Percentiles rank a stretch among this genome's conserved stretches.
Evolutionary conservation across 2,329 filamentous ascomycete genomes (phyloP).

Genomic region (Cercospora beticola): DNA sequence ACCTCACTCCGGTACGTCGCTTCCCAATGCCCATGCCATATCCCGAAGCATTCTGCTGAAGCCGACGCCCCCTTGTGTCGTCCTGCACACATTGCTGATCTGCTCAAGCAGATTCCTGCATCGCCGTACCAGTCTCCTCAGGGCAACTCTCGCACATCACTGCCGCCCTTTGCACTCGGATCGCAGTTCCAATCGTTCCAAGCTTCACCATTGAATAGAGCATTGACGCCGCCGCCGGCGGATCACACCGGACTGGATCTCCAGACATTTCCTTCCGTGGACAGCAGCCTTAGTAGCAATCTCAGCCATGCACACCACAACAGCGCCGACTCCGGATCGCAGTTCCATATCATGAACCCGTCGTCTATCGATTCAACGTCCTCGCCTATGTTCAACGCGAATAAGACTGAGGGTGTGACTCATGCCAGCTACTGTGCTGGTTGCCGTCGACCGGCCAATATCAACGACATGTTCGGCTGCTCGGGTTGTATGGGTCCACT

Average conservation of each 20-base stretch:
- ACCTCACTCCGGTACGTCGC: conserved; percentile 77
- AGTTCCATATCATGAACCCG: conserved; percentile 57
- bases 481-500: conserved; percentile 95
- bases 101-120: conserved; percentile 43
- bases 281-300: conserved; percentile 56
- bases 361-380: conserved; percentile 48
- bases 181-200: conserved; percentile 67
- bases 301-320: conserved; percentile 36
- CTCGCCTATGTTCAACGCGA: conserved; percentile 53
- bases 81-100: conserved; percentile 13
- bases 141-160: conserved; percentile 56
- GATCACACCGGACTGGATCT: conserved; percentile 44
- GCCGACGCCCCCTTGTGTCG: neutral
- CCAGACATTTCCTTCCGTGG: conserved; percentile 84
- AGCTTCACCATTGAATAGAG: conserved; percentile 86
- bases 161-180: conserved; percentile 57
- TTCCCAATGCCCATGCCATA: conserved; percentile 16
- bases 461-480: conserved; percentile 87
- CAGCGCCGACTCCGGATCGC: conserved; percentile 59
- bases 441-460: conserved; percentile 72
- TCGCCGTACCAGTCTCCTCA: conserved; percentile 55
- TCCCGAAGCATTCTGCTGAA: conserved; percentile 6
- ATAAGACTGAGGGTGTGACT: conserved; percentile 11
- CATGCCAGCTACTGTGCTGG: conserved; percentile 74
- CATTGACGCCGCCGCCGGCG: conserved; percentile 73